Evolutionary conservation across 192 early-diverging fungal genomes (phyloP), one percentile per base, ranked within the genome.

Genomic region (Gryganskiella cystojenkinii): DNA sequence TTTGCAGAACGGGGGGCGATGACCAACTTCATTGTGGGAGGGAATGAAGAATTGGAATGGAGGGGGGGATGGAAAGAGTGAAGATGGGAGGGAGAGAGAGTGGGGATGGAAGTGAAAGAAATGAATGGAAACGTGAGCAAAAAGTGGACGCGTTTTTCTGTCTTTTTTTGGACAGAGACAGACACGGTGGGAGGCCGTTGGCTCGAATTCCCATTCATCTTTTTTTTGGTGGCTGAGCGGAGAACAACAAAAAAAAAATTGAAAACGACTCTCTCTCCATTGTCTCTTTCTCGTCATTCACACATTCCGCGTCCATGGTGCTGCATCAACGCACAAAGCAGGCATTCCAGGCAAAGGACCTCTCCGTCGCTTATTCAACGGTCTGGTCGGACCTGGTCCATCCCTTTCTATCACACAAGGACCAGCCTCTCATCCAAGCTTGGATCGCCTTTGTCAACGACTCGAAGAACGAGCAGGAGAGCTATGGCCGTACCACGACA

Each of bases 11-110:
- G 84, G 43, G 74, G 62, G 19, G 61, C 47, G 55, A 87, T 79
- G 50, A 66, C 80, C 31, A 87, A 70, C 72, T 87, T 82, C 85
- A 87, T 87, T 33, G 59, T 28, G 25, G 37, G 37, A 40, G 37
- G 37, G 13, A 13, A 40, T 40, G 37, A 40, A 40, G 37, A 40
- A 34, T 34, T 40, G 31, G 55, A 30, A 4, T 35, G 35, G 55
- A n/a, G 20, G 10, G 9, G 28, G 8, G 24, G 8, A 9, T 33
- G 34, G 35, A 33, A 28, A 35, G 55, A 35, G 25, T 14, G 52
- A 28, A 28, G 27, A 30, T 4, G 27, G 28, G 52, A 9, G 37
- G 13, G 37, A 40, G 13, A 40, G 13, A 40, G 13, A 40, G 13
- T 9, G 13, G 37, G 13, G 13, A 40, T 15, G 28, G 52, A 30